Conservation (phyloP, 2,329 filamentous ascomycete species). For the Fusarium marasasianum region DNA sequence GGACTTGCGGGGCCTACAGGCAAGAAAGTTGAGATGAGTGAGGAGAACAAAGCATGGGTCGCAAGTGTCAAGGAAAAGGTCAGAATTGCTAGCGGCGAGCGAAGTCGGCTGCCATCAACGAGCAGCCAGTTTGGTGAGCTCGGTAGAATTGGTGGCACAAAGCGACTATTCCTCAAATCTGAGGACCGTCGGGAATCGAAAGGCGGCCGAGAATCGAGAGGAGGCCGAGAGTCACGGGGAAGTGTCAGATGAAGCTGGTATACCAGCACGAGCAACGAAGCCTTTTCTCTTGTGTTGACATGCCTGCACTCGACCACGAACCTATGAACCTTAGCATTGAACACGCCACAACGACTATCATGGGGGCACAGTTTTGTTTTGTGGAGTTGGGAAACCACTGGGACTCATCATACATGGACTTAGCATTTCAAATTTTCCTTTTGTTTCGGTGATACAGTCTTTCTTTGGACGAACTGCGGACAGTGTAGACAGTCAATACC, state of each 20-base stretch:
- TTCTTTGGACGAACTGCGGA: conserved; percentile 39
- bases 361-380: conserved; percentile 36
- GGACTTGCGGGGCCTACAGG: conserved; percentile 76
- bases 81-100: conserved; percentile 72
- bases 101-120: conserved; percentile 45
- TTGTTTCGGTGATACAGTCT: conserved; percentile 30
- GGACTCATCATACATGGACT: conserved; percentile 36
- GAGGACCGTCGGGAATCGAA: conserved; percentile 40
- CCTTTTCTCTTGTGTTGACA: conserved; percentile 11
- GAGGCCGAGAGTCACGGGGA: conserved; percentile 31
- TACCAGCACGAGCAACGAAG: conserved; percentile 9
- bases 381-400: conserved; percentile 38
- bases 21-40: conserved; percentile 72
- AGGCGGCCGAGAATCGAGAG: conserved; percentile 22
- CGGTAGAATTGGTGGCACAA: conserved; percentile 76
- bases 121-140: conserved; percentile 69
- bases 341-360: conserved; percentile 30
- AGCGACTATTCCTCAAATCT: conserved; percentile 69
- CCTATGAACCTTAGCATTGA: conserved; percentile 26
- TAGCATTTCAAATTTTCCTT: conserved; percentile 33
- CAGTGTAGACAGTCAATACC: conserved; percentile 45
- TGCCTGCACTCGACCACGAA: conserved; percentile 18
- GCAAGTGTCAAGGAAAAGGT: conserved; percentile 86
- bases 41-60: conserved; percentile 81
- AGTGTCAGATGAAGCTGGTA: conserved; percentile 26